Percentiles rank a stretch among this genome's conserved stretches.
phyloP scores from a whole-genome alignment of 1,139 yeast genomes.

The Nakaseomyces bracarensis region DNA sequence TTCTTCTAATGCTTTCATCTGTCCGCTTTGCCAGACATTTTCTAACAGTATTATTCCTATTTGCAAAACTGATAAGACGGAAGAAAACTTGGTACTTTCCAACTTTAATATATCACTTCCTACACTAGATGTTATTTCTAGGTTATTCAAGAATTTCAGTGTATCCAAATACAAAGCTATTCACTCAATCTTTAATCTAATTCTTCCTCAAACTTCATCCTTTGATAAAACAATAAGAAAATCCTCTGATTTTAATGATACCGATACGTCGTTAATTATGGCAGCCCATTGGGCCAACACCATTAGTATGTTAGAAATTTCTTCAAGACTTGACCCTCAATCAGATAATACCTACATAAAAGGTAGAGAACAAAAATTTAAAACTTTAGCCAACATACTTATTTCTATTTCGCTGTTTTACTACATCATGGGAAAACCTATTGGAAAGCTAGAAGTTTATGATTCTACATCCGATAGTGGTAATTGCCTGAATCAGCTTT shows the following conservation, averaged over 20 bases:
- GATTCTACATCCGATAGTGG: constrained; percentile 11
- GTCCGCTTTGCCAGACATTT: constrained; percentile 61
- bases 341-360: constrained; percentile 35
- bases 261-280: constrained; percentile 21
- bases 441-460: constrained; percentile 15
- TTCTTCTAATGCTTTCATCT: constrained; percentile 34
- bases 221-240: constrained; percentile 21
- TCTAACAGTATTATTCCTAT: constrained; percentile 35
- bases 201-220: constrained; percentile 18
- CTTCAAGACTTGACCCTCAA: constrained; percentile 40
- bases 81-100: constrained; percentile 12
- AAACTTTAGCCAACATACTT: constrained; percentile 31
- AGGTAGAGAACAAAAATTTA: constrained; percentile 31
- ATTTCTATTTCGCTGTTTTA: constrained; percentile 33
- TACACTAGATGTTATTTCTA: constrained; percentile 13
- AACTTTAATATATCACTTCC: constrained; percentile 11
- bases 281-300: constrained; percentile 44
- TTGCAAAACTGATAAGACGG: constrained; percentile 13
- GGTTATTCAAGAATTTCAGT: constrained; percentile 14
- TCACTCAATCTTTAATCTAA: constrained; percentile 16
- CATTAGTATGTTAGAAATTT: constrained; percentile 47
- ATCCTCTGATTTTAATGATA: constrained; percentile 14
- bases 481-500: constrained; percentile 24
- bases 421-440: constrained; percentile 21
- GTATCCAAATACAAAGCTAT: constrained; percentile 14